Conservation (phyloP, 1,284 basidiomycete genomes). For the Cryptococcus maquisensis region DNA sequence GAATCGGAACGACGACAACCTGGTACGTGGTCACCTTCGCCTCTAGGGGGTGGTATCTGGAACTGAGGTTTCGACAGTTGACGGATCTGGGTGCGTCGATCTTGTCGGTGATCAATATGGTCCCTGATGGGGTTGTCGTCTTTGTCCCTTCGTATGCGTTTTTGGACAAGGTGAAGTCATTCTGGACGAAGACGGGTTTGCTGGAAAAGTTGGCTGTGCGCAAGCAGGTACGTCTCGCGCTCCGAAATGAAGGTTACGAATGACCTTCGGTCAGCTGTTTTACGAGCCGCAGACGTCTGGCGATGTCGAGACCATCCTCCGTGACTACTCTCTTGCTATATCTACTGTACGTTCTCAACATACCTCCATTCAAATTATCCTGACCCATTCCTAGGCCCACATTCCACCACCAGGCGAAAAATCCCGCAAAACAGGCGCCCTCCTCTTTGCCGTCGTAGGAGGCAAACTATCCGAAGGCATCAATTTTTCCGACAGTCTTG, state of each 20-base stretch:
- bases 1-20: slow-evolving; percentile 62
- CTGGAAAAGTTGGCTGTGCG: slow-evolving; percentile 62
- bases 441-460: slow-evolving; percentile 89
- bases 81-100: slow-evolving; percentile 80
- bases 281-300: slow-evolving; percentile 75
- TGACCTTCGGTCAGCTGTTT: slow-evolving; percentile 60
- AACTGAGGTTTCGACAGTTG: slow-evolving; percentile 53
- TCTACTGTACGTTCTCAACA: slow-evolving; percentile 16
- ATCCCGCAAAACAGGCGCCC: slow-evolving; percentile 56
- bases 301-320: slow-evolving; percentile 72
- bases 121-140: slow-evolving; percentile 85
- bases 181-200: slow-evolving; percentile 63
- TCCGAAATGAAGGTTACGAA: not conserved
- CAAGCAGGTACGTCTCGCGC: slow-evolving; percentile 61
- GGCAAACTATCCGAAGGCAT: slow-evolving; percentile 93
- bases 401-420: slow-evolving; percentile 9
- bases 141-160: slow-evolving; percentile 93
- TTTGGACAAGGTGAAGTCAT: slow-evolving; percentile 61
- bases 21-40: slow-evolving; percentile 53
- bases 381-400: slow-evolving; percentile 11
- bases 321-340: slow-evolving; percentile 68
- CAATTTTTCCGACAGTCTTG: slow-evolving; percentile 88
- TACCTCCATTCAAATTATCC: not conserved
- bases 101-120: slow-evolving; percentile 68
- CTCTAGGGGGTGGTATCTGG: not conserved